Conservation (phyloP, 352 stramenopile species). For the Phytophthora podocarpi region DNA sequence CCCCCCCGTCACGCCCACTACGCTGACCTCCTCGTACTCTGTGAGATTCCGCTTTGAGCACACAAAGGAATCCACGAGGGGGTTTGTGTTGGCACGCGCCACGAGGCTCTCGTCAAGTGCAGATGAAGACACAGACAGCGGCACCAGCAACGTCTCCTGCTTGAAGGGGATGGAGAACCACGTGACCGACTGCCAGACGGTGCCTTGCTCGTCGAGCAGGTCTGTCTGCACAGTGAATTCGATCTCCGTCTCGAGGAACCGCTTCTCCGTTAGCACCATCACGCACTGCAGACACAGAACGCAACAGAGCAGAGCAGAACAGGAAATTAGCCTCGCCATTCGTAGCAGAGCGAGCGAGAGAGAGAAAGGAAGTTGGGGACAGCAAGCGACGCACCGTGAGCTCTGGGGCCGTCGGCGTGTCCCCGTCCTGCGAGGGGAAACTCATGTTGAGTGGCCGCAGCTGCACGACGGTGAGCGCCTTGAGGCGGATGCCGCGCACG, state of each 20-base stretch:
- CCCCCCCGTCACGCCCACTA: constrained; percentile 45
- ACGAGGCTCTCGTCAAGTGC: constrained; percentile 45
- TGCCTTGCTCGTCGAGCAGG: constrained; percentile 70
- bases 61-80: constrained; percentile 30
- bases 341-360: background rate
- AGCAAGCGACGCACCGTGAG: constrained; percentile 60
- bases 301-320: background rate
- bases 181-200: constrained; percentile 77
- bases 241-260: constrained; percentile 67
- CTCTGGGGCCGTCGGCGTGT: constrained; percentile 28
- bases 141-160: constrained; percentile 59
- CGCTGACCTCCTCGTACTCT: constrained; percentile 63
- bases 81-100: constrained; percentile 19
- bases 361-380: background rate
- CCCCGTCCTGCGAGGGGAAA: constrained; percentile 46
- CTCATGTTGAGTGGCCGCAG: constrained; percentile 74
- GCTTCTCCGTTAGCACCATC: constrained; percentile 81
- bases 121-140: constrained; percentile 47
- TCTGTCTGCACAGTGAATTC: constrained; percentile 83
- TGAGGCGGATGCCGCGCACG: constrained; percentile 54
- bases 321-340: background rate
- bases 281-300: constrained; percentile 49
- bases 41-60: constrained; percentile 55
- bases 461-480: constrained; percentile 80
- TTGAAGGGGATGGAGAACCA: constrained; percentile 69